These are phyloP conservation scores for Tulasnella sp. DNA, from an alignment of 768 basidiomycete species.

Conservation along the genomic window DNA sequence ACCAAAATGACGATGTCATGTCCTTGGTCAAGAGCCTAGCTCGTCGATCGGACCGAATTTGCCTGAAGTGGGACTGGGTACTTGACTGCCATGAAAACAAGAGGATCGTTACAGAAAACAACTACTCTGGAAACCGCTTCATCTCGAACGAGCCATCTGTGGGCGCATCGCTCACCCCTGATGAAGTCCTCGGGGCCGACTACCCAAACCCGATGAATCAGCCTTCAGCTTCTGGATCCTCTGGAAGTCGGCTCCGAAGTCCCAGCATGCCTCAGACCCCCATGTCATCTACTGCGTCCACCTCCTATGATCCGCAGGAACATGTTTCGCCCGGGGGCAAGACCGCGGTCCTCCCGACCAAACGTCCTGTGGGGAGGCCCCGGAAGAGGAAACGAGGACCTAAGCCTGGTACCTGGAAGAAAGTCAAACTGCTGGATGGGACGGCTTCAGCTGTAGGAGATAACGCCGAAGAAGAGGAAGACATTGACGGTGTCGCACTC, in stretches of 20 bases:
- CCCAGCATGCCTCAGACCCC: neutral
- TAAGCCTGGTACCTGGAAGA: neutral
- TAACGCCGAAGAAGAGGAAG: neutral
- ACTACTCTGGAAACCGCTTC: neutral
- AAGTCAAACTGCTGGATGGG: neutral
- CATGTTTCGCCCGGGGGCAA: neutral
- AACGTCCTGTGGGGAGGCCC: neutral
- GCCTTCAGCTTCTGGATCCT: neutral
- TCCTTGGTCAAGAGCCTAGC: neutral
- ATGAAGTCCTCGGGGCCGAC: neutral
- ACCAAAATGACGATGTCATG: neutral
- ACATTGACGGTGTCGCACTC: neutral
- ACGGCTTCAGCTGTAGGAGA: neutral
- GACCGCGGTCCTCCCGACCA: neutral
- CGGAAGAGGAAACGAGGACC: neutral
- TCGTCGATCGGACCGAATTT: neutral
- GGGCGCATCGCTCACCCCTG: neutral
- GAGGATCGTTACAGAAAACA: neutral
- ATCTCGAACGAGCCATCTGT: neutral
- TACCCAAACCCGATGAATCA: neutral
- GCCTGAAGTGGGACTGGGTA: slow-evolving; percentile 12
- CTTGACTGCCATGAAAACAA: slow-evolving; percentile 3
- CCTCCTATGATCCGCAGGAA: neutral
- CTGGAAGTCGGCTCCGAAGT: neutral
- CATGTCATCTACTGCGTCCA: neutral